Evolutionary conservation across 1,284 basidiomycete species (phyloP).

Genomic region (Lentinula novae-zelandiae): DNA sequence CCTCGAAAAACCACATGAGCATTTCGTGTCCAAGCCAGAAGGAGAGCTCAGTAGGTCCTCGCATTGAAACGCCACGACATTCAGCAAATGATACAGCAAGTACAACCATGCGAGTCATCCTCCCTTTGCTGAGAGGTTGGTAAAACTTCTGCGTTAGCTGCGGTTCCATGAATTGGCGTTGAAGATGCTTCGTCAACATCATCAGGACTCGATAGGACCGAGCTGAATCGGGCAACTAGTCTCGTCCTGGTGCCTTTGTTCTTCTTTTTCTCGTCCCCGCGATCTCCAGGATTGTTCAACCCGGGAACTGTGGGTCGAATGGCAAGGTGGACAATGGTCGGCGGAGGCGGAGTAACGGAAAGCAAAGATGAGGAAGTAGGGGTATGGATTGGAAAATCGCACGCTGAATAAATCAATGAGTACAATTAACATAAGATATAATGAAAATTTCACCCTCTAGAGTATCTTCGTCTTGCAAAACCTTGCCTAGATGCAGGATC

Average conservation of each 20-base stretch:
- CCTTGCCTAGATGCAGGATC: conserved; percentile 78
- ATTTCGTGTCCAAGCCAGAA: neutral
- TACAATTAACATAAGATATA: neutral
- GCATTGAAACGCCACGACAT: neutral
- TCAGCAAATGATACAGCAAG: conserved; percentile 4
- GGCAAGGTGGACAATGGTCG: conserved; percentile 80
- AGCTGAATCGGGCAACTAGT: conserved; percentile 3
- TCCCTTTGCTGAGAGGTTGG: neutral
- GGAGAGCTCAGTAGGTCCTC: neutral
- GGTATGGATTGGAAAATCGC: conserved; percentile 39
- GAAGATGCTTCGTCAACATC: neutral
- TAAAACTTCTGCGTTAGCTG: neutral
- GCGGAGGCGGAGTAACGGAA: conserved; percentile 29
- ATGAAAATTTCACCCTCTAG: conserved; percentile 53
- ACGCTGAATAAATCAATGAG: conserved; percentile 38
- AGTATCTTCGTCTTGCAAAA: conserved; percentile 81
- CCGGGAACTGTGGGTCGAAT: conserved; percentile 54
- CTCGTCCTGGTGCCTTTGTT: conserved; percentile 21
- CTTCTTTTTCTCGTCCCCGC: conserved; percentile 58
- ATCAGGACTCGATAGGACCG: neutral
- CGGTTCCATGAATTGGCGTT: neutral
- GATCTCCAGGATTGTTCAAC: conserved; percentile 36
- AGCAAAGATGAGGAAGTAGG: conserved; percentile 24
- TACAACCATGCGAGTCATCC: neutral
- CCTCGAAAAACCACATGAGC: neutral